phyloP scores from a whole-genome alignment of 2,329 filamentous ascomycete genomes.

The Aspergillus bombycis region DNA sequence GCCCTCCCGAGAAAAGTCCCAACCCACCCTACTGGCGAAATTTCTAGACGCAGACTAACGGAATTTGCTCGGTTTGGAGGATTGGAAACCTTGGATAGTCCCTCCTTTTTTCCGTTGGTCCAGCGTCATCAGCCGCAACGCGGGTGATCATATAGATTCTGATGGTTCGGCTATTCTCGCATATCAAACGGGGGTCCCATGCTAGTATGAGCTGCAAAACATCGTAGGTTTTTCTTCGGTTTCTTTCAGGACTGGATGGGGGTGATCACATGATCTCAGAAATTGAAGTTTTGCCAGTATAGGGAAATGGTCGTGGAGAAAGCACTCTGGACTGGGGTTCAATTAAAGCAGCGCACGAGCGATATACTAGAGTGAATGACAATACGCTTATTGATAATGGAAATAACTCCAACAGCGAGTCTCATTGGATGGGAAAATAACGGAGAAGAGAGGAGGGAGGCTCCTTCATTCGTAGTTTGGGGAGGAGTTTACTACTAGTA shows the following conservation, averaged over 20 bases:
- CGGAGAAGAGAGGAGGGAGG: not conserved
- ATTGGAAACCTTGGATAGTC: conserved; percentile 1
- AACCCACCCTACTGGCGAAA: conserved; percentile 24
- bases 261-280: not conserved
- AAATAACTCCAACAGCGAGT: not conserved
- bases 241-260: not conserved
- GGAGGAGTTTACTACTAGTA: not conserved
- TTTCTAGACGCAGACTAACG: conserved; percentile 32
- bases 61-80: conserved; percentile 21
- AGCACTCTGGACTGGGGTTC: not conserved
- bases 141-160: not conserved
- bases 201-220: not conserved
- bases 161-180: not conserved
- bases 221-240: not conserved
- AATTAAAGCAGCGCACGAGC: not conserved
- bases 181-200: not conserved
- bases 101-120: conserved; percentile 6
- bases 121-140: not conserved
- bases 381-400: not conserved
- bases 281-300: not conserved
- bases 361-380: not conserved
- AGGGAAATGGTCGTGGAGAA: not conserved
- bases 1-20: not conserved
- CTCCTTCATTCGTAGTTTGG: not conserved
- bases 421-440: not conserved